Evolutionary conservation across 2,329 filamentous ascomycete genomes (phyloP).

Genomic region (Clonostachys rosea): DNA sequence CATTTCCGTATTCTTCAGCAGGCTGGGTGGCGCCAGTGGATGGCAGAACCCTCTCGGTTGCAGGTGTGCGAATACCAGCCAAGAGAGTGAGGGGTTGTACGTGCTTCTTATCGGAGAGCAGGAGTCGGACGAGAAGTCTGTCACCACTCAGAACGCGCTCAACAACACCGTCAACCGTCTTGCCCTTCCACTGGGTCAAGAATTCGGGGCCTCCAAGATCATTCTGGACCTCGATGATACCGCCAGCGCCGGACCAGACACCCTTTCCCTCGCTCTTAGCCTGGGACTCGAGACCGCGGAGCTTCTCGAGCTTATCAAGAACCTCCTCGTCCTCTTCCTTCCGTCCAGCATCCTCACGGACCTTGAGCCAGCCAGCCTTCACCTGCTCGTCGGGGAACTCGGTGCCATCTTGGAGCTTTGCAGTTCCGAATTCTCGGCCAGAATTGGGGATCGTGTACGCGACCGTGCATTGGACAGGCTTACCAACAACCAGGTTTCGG

Average conservation of each 20-base stretch:
- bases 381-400: conserved; percentile 78
- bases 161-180: conserved; percentile 78
- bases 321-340: conserved; percentile 83
- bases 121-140: conserved; percentile 76
- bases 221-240: conserved; percentile 72
- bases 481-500: conserved; percentile 78
- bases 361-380: conserved; percentile 85
- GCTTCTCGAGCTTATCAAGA: conserved; percentile 66
- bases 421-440: conserved; percentile 82
- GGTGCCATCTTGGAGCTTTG: conserved; percentile 71
- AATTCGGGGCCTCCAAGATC: conserved; percentile 79
- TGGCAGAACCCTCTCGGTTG: conserved; percentile 79
- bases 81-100: conserved; percentile 83
- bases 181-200: conserved; percentile 78
- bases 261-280: conserved; percentile 79
- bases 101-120: conserved; percentile 79
- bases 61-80: conserved; percentile 82
- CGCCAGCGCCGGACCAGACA: conserved; percentile 65
- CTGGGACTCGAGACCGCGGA: conserved; percentile 71
- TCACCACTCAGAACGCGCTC: conserved; percentile 92
- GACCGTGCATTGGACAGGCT: conserved; percentile 78
- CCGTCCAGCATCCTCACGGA: conserved; percentile 88
- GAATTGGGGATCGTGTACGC: conserved; percentile 84
- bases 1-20: conserved; percentile 85
- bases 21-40: conserved; percentile 76